Percentiles rank a stretch among this genome's conserved stretches.
phyloP scores from a whole-genome alignment of 2,329 filamentous ascomycete species.

The Cladosporium sp. region DNA sequence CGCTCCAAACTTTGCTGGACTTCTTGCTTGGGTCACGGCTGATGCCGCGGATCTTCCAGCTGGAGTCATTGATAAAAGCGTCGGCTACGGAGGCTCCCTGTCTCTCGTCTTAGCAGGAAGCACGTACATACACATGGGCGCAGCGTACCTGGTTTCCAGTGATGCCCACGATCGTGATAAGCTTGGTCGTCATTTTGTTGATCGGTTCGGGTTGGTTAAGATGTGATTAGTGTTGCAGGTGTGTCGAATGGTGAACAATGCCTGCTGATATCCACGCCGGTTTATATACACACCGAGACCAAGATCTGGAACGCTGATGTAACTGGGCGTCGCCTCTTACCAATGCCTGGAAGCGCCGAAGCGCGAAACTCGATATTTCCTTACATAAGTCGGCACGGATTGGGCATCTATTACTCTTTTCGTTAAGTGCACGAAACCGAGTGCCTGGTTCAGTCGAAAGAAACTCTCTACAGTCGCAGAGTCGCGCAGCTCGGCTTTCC shows the following conservation, averaged over 20 bases:
- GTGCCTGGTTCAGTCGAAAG: neutral
- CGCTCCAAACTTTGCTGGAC: conserved; percentile 41
- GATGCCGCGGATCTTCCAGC: conserved; percentile 45
- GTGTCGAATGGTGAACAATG: neutral
- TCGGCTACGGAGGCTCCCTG: neutral
- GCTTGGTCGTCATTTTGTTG: conserved; percentile 20
- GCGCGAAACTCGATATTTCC: no score
- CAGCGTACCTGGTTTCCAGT: conserved; percentile 24
- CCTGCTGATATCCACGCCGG: neutral
- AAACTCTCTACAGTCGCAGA: neutral
- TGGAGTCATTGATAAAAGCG: neutral
- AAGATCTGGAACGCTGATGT: neutral
- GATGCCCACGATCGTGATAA: conserved; percentile 34
- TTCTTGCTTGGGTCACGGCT: conserved; percentile 48
- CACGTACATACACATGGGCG: neutral
- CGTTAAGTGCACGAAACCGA: neutral
- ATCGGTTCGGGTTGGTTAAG: neutral
- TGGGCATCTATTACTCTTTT: neutral
- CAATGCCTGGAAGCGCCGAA: no score
- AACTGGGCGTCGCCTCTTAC: no score
- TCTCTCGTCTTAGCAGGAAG: neutral
- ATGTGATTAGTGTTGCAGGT: neutral
- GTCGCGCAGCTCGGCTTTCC: neutral
- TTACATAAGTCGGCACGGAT: neutral
- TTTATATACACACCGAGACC: neutral